These are phyloP conservation scores for Sicyos baderoa DNA, from an alignment of 306 rosid species.

Conservation along the genomic window DNA sequence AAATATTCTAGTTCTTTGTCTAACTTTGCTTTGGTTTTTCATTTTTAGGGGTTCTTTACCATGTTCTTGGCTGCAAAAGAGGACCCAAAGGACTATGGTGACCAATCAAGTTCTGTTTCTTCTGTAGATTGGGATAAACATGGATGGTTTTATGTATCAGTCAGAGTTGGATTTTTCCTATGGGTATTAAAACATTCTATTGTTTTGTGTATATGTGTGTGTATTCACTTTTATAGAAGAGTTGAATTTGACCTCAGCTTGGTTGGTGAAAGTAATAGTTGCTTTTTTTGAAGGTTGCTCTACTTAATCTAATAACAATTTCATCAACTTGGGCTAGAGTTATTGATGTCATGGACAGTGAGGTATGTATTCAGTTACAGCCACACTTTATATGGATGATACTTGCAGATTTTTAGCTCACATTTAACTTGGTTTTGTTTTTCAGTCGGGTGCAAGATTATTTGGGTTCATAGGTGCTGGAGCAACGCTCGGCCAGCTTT, in stretches of 20 bases:
- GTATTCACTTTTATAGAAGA: neutral
- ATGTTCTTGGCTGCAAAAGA: slow-evolving; percentile 30
- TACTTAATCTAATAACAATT: slow-evolving; percentile 56
- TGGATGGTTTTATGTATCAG: slow-evolving; percentile 77
- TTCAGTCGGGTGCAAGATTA: slow-evolving; percentile 98
- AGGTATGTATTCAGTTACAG: slow-evolving; percentile 38
- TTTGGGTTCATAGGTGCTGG: slow-evolving; percentile 98
- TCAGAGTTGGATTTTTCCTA: slow-evolving; percentile 80
- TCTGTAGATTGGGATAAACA: slow-evolving; percentile 52
- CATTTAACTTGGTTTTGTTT: slow-evolving; percentile 36
- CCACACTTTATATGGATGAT: slow-evolving; percentile 23
- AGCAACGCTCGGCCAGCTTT: slow-evolving; percentile 97
- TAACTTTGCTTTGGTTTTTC: slow-evolving; percentile 23
- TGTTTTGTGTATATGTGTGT: neutral
- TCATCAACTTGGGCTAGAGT: slow-evolving; percentile 98
- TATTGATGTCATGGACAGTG: slow-evolving; percentile 80
- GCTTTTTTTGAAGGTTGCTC: slow-evolving; percentile 41
- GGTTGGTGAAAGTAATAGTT: slow-evolving; percentile 14
- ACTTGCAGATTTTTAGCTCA: slow-evolving; percentile 9
- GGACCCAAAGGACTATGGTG: slow-evolving; percentile 35
- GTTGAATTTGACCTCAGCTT: neutral
- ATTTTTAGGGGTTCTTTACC: slow-evolving; percentile 36
- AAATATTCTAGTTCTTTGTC: slow-evolving; percentile 15
- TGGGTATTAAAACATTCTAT: slow-evolving; percentile 51
- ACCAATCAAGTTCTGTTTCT: slow-evolving; percentile 34